phyloP scores from a whole-genome alignment of 331 rosid species.

The Rhamnella rubrinervis region DNA sequence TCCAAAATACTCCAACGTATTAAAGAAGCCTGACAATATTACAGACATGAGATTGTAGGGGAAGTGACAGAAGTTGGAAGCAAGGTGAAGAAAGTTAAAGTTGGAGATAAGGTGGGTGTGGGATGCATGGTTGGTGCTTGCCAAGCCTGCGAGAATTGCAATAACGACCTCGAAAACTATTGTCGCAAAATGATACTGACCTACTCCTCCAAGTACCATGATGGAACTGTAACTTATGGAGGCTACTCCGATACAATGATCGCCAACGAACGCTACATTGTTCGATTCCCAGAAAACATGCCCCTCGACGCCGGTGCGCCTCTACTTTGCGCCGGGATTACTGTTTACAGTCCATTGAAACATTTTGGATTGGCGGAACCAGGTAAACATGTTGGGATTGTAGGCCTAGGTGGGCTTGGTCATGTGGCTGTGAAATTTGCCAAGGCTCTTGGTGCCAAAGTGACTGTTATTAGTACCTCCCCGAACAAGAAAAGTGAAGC shows the following conservation, averaged over 20 bases:
- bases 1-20: too few species aligned
- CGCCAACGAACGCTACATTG: constrained; percentile 35
- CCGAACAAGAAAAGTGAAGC: constrained; percentile 50
- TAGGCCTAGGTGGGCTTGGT: constrained; percentile 58
- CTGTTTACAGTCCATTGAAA: constrained; percentile 46
- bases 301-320: constrained; percentile 59
- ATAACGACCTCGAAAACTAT: constrained; percentile 47
- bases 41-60: constrained; percentile 68
- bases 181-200: constrained; percentile 48
- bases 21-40: not conserved
- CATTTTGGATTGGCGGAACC: constrained; percentile 42
- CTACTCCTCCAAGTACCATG: constrained; percentile 28
- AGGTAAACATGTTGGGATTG: constrained; percentile 39
- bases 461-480: constrained; percentile 57
- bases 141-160: constrained; percentile 46
- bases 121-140: constrained; percentile 58
- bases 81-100: constrained; percentile 52
- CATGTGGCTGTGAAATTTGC: constrained; percentile 59
- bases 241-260: constrained; percentile 59
- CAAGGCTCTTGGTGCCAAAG: constrained; percentile 53
- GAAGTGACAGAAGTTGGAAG: constrained; percentile 66
- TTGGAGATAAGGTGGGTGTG: constrained; percentile 69
- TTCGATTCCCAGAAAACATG: constrained; percentile 36
- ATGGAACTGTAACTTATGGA: constrained; percentile 55
- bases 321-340: constrained; percentile 65